Conservation (phyloP, 2,329 filamentous ascomycete species). For the Drechslera avenae region DNA sequence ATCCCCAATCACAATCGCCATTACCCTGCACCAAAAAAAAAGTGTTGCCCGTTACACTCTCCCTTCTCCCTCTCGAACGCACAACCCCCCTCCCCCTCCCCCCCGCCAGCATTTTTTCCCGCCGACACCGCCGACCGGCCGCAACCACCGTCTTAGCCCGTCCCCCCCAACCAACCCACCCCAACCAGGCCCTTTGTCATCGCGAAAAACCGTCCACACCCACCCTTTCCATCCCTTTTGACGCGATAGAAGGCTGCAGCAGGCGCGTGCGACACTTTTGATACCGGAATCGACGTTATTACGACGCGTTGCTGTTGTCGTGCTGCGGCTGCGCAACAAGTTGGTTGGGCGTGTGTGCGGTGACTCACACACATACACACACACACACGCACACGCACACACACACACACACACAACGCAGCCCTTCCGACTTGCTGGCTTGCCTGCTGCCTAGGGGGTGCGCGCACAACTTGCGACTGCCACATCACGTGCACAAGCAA, state of each 20-base stretch:
- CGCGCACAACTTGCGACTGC: background rate
- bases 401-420: too few relatives aligned
- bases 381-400: too few relatives aligned
- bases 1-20: too few relatives aligned
- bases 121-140: too few relatives aligned
- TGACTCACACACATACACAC: too few relatives aligned
- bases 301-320: slow-evolving; percentile 23
- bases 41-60: too few relatives aligned
- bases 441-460: slow-evolving; percentile 6
- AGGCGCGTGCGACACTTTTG: slow-evolving; percentile 30
- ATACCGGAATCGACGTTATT: slow-evolving; percentile 40
- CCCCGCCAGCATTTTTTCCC: too few relatives aligned
- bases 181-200: slow-evolving; percentile 17
- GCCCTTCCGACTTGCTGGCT: slow-evolving; percentile 13
- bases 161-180: background rate
- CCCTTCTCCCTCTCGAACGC: too few relatives aligned
- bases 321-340: too few relatives aligned
- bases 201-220: slow-evolving; percentile 22
- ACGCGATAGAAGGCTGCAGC: slow-evolving; percentile 30
- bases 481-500: slow-evolving; percentile 35
- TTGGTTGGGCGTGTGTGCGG: slow-evolving; percentile 17
- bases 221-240: slow-evolving; percentile 26
- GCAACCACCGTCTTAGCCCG: too few relatives aligned
- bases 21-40: too few relatives aligned
- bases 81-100: too few relatives aligned